Evolutionary conservation across 768 basidiomycete genomes (phyloP).

Genomic region (Dictyophora rubrovolvata): DNA sequence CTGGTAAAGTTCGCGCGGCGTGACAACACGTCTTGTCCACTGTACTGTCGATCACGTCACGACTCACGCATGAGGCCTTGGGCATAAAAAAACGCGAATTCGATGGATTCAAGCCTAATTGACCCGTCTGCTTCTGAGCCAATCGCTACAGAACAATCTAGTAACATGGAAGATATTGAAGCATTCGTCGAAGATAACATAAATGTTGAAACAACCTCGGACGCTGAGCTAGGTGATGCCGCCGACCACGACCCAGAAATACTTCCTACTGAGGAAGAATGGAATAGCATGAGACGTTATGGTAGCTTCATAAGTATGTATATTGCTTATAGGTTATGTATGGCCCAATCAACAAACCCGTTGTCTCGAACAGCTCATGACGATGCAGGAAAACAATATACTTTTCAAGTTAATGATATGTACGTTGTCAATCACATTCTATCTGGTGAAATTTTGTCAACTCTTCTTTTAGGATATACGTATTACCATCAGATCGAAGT

Average conservation of each 20-base stretch:
- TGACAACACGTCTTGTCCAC: not conserved
- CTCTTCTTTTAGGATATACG: conserved; percentile 24
- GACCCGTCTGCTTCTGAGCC: not conserved
- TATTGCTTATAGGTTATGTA: not conserved
- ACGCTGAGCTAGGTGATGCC: not conserved
- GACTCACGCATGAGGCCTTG: not conserved
- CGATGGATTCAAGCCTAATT: not conserved
- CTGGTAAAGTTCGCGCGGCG: not conserved
- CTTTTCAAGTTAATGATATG: conserved; percentile 26
- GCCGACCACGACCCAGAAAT: not conserved
- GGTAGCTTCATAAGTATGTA: conserved; percentile 9
- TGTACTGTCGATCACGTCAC: not conserved
- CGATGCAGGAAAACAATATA: conserved; percentile 23
- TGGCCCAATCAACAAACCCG: not conserved
- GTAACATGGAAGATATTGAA: not conserved
- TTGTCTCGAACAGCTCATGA: conserved; percentile 11
- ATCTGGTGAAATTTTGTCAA: not conserved
- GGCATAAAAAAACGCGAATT: not conserved
- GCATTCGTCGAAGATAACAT: not conserved
- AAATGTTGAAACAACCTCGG: not conserved
- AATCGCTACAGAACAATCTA: not conserved
- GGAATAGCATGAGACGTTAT: conserved; percentile 7
- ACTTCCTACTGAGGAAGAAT: conserved; percentile 3
- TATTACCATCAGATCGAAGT: conserved; percentile 28
- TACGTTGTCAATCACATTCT: conserved; percentile 17